Base-by-base conservation (phyloP, 257 asterid species). In the Forsythia suspensa region DNA sequence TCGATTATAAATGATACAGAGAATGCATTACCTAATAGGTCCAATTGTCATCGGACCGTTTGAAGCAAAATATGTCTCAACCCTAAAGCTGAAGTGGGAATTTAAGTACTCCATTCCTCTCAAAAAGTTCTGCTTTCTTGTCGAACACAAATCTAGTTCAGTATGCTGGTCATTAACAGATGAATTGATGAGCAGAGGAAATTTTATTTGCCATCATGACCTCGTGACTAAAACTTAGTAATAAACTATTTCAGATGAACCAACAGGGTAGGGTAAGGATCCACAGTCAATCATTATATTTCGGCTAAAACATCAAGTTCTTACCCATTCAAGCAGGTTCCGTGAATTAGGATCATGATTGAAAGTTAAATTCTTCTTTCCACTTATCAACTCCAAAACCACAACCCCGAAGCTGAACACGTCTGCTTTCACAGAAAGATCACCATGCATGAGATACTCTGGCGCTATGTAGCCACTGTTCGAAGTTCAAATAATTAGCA, bases 401-500 rank as follows among this genome's bases (percentile, higher is more conserved):
- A 92, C 92, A 69, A 96, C 99, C 40, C 99, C 99, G 29, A 89
- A 96, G 83, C 99, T 96, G 84, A 89, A 96, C 12, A 96, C 93
- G 73, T 96, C 99, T 12, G 91, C 97, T 80, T 86, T 96, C 61
- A 83, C 86, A 8, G 98, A 91, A 84, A 92, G 93, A 20, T 51
- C 76, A 36, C 98, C 99, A 55, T 86, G 84, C 95, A 91, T 79
- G 85, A 92, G 87, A 84, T 92, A 96, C 84, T 96, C 97, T 2
- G 98, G 99, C 11, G 99, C 98, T 97, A 91, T 91, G 86, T 96
- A 94, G 77, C 99, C 99, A 76, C 99, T 96, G 88, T 81, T 77
- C 73, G 79, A 81, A 82, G 81, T 72, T 36, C 75, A 79, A 48
- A 57, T 20, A 59, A 63, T 6, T 57, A 57, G 66, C 10, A 18